These are phyloP conservation scores for slime mould (Dictyostelium discoideum) DNA, from an alignment of 78 protist genomes.

Conservation along the genomic window DNA sequence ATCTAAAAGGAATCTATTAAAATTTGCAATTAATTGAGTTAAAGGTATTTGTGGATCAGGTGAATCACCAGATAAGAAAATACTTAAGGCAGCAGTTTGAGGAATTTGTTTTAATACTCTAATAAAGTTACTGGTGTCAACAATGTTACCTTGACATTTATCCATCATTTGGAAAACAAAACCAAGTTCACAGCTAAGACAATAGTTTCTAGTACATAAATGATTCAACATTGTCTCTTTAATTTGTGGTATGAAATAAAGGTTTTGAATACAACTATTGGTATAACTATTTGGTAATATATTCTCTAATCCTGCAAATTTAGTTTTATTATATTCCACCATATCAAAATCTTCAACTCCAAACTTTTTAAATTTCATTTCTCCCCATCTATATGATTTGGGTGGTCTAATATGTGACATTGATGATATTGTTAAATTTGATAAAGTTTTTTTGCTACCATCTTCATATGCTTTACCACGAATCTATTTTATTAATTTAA, in stretches of 20 bases:
- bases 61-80: conserved; percentile 33
- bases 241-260: conserved; percentile 85
- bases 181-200: conserved; percentile 86
- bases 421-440: conserved; percentile 42
- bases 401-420: conserved; percentile 77
- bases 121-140: conserved; percentile 79
- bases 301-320: conserved; percentile 85
- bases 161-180: conserved; percentile 85
- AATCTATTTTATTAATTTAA: not conserved
- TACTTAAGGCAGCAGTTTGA: conserved; percentile 62
- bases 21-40: conserved; percentile 55
- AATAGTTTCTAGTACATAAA: conserved; percentile 75
- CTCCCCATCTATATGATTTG: conserved; percentile 62
- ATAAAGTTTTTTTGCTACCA: conserved; percentile 31
- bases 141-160: conserved; percentile 33
- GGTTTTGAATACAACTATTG: conserved; percentile 83
- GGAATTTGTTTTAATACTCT: conserved; percentile 80
- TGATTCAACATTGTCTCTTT: conserved; percentile 61
- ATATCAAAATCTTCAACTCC: conserved; percentile 80
- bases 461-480: conserved; percentile 66
- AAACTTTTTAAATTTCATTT: conserved; percentile 57
- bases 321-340: conserved; percentile 65
- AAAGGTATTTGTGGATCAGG: conserved; percentile 70
- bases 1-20: conserved; percentile 74
- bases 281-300: conserved; percentile 73